phyloP scores from a whole-genome alignment of 202 grass and related monocot species.

The Tripidium arundinaceum region DNA sequence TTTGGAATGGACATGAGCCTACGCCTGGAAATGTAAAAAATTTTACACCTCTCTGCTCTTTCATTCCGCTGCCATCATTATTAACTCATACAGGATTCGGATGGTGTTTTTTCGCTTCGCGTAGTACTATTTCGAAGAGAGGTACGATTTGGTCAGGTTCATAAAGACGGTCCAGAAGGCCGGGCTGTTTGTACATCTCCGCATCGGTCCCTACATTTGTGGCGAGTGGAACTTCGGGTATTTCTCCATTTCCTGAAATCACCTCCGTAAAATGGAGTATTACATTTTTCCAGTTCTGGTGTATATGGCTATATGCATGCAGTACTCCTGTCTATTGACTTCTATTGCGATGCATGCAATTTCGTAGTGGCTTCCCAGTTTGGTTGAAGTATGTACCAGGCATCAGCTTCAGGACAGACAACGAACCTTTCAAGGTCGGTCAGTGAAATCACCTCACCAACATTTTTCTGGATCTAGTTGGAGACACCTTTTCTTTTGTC shows the following conservation, averaged over 20 bases:
- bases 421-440: conserved; percentile 97
- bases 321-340: conserved; percentile 12
- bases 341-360: neutral
- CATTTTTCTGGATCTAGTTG: conserved; percentile 37
- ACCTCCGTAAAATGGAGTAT: neutral
- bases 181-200: conserved; percentile 88
- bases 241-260: conserved; percentile 7
- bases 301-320: neutral
- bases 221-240: conserved; percentile 99
- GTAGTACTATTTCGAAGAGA: conserved; percentile 94
- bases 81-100: conserved; percentile 15
- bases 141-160: conserved; percentile 97
- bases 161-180: conserved; percentile 84
- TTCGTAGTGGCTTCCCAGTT: conserved; percentile 87
- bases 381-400: conserved; percentile 98
- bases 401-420: conserved; percentile 98
- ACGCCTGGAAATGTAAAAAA: conserved; percentile 69
- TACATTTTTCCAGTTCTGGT: conserved; percentile 24
- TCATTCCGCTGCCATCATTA: conserved; percentile 1
- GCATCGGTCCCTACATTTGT: conserved; percentile 94
- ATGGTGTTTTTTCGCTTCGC: conserved; percentile 40
- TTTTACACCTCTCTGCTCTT: conserved; percentile 11
- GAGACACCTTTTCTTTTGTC: neutral
- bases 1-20: conserved; percentile 98
- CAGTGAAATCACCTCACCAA: neutral